Conservation (phyloP, 441 rosid genomes). For the Syzygium syzygioides region DNA sequence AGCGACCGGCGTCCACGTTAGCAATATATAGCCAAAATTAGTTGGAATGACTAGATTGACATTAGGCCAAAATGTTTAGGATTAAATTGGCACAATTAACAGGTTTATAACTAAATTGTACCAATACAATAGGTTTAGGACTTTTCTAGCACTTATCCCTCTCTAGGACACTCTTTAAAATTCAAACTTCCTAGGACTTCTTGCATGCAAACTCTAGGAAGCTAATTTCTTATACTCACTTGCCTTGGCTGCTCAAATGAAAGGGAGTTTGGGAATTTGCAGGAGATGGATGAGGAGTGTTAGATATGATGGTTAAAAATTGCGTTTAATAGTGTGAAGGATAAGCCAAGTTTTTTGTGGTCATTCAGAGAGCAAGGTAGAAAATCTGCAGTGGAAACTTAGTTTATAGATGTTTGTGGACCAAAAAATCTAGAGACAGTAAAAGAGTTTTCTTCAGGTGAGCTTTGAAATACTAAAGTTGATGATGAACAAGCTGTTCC, state of each 20-base stretch:
- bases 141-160: no score
- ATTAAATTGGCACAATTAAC: no score
- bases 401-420: not conserved
- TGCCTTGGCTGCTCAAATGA: not conserved
- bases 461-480: not conserved
- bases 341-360: not conserved
- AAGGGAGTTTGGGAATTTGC: not conserved
- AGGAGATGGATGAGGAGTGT: not conserved
- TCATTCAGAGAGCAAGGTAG: accelerated
- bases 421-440: not conserved
- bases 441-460: not conserved
- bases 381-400: not conserved
- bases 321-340: not conserved
- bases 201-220: not conserved
- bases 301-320: accelerated
- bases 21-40: no score
- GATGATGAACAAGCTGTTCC: not conserved
- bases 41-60: no score
- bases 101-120: no score
- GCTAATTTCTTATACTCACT: not conserved
- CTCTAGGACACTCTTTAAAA: not conserved
- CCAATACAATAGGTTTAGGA: no score
- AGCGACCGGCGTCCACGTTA: accelerated
- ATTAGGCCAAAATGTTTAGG: no score
- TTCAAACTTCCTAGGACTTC: no score